Evolutionary conservation across 495 filamentous ascomycete species (phyloP).

Genomic region (Penicillium ochrochloron): DNA sequence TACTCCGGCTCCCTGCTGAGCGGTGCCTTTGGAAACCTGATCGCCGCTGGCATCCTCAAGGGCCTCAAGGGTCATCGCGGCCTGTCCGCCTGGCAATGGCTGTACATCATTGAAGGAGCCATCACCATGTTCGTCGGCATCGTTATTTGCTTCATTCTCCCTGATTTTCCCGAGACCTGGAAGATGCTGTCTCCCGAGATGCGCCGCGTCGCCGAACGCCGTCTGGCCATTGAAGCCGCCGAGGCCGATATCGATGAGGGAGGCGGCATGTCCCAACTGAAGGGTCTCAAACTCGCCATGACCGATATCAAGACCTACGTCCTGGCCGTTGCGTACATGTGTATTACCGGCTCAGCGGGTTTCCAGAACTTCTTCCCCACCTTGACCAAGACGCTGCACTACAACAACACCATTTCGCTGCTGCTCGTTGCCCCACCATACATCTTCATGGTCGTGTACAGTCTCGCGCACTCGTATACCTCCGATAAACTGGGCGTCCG

Average conservation of each 20-base stretch:
- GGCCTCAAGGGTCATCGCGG: conserved; percentile 48
- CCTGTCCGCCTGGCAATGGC: conserved; percentile 55
- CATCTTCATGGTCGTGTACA: conserved; percentile 58
- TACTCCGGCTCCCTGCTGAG: conserved; percentile 66
- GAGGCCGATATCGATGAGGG: conserved; percentile 55
- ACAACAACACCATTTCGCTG: conserved; percentile 46
- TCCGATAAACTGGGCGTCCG: conserved; percentile 52
- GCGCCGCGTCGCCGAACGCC: conserved; percentile 54
- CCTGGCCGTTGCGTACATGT: conserved; percentile 56
- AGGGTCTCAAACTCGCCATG: conserved; percentile 56
- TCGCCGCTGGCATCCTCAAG: conserved; percentile 58
- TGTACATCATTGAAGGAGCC: conserved; percentile 55
- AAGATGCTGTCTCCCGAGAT: conserved; percentile 49
- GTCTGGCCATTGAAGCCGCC: conserved; percentile 51
- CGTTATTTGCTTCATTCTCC: conserved; percentile 45
- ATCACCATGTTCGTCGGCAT: conserved; percentile 50
- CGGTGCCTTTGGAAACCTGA: conserved; percentile 68
- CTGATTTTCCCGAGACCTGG: conserved; percentile 58
- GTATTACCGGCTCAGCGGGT: conserved; percentile 53
- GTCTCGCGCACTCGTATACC: conserved; percentile 46
- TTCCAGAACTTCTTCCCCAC: conserved; percentile 64
- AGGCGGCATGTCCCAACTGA: conserved; percentile 52
- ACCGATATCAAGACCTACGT: conserved; percentile 56
- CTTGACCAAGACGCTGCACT: conserved; percentile 49
- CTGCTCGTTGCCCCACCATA: conserved; percentile 59